These are phyloP conservation scores for Boletus pseudo-olivaceus DNA, from an alignment of 768 basidiomycete species.

Conservation along the genomic window DNA sequence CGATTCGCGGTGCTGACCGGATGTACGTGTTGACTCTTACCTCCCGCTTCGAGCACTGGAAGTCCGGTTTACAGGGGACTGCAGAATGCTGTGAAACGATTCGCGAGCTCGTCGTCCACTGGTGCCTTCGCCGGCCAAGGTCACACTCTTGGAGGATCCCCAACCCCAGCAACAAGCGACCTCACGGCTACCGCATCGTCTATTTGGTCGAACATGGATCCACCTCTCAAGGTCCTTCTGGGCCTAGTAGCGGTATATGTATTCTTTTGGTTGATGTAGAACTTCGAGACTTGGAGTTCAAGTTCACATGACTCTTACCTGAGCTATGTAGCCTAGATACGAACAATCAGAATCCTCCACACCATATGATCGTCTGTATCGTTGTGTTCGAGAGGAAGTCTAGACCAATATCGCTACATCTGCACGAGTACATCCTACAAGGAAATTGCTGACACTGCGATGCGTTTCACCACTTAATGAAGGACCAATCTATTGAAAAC, in stretches of 20 bases:
- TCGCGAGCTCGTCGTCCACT: constrained; percentile 39
- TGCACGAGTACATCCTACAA: not conserved
- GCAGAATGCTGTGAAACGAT: constrained; percentile 53
- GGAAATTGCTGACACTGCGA: not conserved
- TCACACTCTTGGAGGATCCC: constrained; percentile 60
- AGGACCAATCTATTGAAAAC: constrained; percentile 8
- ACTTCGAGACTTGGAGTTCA: not conserved
- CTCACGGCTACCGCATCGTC: constrained; percentile 34
- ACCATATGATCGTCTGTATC: not conserved
- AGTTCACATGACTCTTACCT: not conserved
- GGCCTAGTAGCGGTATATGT: constrained; percentile 62
- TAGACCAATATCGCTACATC: constrained; percentile 1
- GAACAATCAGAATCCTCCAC: not conserved
- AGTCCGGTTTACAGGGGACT: constrained; percentile 44
- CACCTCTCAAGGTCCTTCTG: constrained; percentile 64
- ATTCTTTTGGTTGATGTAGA: constrained; percentile 45
- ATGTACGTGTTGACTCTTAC: constrained; percentile 39
- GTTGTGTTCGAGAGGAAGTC: not conserved
- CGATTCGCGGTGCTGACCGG: constrained; percentile 69
- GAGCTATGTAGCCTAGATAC: not conserved
- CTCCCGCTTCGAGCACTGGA: constrained; percentile 2
- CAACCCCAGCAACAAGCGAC: constrained; percentile 36
- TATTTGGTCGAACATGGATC: constrained; percentile 50
- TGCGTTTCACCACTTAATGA: not conserved
- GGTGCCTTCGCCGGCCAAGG: constrained; percentile 68